Evolutionary conservation across 148 eudicot genomes (phyloP).

Genomic region (Vaccinium macrocarpon): DNA sequence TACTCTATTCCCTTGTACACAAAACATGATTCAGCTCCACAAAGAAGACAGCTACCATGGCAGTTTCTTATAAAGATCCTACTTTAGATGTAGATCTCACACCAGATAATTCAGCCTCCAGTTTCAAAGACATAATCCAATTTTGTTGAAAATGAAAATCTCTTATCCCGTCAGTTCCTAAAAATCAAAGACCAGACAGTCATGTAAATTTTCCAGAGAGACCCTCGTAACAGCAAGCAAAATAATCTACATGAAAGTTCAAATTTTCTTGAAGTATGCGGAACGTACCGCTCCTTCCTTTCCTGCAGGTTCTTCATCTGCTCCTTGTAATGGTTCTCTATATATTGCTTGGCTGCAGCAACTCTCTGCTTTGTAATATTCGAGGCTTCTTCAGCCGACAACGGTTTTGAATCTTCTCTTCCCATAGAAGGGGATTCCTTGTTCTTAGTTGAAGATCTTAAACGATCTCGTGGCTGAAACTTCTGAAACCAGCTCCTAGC

Average conservation of each 20-base stretch:
- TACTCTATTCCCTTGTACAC: background rate
- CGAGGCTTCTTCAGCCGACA: constrained; percentile 77
- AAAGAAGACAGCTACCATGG: background rate
- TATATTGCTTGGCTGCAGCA: constrained; percentile 96
- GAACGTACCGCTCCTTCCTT: constrained; percentile 80
- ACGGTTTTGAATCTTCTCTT: constrained; percentile 47
- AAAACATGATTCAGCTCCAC: background rate
- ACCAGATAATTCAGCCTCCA: background rate
- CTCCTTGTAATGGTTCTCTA: constrained; percentile 98
- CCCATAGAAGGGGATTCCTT: constrained; percentile 52
- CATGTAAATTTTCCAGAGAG: background rate
- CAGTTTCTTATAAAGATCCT: background rate
- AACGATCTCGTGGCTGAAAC: constrained; percentile 79
- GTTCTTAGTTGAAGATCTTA: constrained; percentile 56
- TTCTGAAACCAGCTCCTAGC: constrained; percentile 94
- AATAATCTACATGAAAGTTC: background rate
- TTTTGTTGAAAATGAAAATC: background rate
- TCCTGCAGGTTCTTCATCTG: constrained; percentile 97
- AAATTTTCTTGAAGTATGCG: background rate
- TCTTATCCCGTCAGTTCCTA: background rate
- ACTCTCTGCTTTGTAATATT: constrained; percentile 79
- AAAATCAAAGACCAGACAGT: background rate
- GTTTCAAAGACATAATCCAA: background rate
- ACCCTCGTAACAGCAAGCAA: background rate
- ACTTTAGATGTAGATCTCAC: background rate